A percentile compares a stretch with the other conserved stretches of the same genome.
These are phyloP conservation scores for Eremothecium coryli DNA, from an alignment of 1,139 yeast species.

Conservation along the genomic window DNA sequence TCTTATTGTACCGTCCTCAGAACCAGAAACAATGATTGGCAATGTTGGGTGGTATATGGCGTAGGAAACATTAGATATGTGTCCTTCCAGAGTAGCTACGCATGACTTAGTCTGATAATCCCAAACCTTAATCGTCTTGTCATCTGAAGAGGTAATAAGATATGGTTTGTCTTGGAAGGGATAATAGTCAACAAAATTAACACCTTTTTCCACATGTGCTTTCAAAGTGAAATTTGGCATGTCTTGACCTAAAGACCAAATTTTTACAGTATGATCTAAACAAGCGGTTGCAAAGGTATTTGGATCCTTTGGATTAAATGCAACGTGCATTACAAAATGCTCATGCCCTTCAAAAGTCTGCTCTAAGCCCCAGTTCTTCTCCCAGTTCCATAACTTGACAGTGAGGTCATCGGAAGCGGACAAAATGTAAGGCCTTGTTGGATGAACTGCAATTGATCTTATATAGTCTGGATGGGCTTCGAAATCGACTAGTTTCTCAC, in stretches of 20 bases:
- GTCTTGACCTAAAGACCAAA: conserved; percentile 91
- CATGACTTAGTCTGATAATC: conserved; percentile 96
- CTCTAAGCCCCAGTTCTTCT: conserved; percentile 78
- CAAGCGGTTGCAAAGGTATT: conserved; percentile 96
- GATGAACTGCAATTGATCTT: conserved; percentile 88
- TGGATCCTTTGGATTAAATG: conserved; percentile 95
- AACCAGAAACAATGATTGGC: conserved; percentile 77
- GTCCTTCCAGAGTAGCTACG: conserved; percentile 92
- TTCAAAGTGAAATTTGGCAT: conserved; percentile 83
- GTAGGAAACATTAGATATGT: conserved; percentile 85
- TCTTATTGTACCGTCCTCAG: conserved; percentile 73
- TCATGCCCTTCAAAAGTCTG: conserved; percentile 93
- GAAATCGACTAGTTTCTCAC: conserved; percentile 86
- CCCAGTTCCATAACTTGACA: conserved; percentile 96
- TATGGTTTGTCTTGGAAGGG: conserved; percentile 97
- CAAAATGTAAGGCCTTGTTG: conserved; percentile 78
- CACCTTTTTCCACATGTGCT: conserved; percentile 91
- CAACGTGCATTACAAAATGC: conserved; percentile 90
- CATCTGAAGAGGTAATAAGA: conserved; percentile 87
- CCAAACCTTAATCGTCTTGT: conserved; percentile 85
- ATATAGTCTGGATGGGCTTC: conserved; percentile 98
- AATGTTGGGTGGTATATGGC: conserved; percentile 95
- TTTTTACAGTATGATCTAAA: conserved; percentile 89
- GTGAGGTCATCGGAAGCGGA: conserved; percentile 91
- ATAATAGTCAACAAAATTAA: conserved; percentile 90